phyloP scores from a whole-genome alignment of 177 flowering plant species.

The Telopea speciosissima region DNA sequence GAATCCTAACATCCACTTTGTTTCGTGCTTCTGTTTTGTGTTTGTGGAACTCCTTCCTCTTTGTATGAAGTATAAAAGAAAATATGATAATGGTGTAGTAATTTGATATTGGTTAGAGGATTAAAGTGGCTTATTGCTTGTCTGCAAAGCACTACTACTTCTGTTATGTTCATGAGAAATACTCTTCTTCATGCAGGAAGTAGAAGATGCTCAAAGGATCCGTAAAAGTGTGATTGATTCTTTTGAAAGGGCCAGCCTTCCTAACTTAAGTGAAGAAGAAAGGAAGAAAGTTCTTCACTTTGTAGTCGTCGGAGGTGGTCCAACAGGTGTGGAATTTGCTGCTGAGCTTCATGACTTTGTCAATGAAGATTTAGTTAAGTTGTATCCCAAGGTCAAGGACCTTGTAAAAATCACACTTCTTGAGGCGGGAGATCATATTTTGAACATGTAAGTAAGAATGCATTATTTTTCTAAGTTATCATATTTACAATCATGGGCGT shows the following conservation, averaged over 20 bases:
- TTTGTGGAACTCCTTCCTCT: neutral
- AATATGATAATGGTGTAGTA: neutral
- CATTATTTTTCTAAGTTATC: neutral
- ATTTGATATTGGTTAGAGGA: neutral
- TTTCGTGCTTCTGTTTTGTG: neutral
- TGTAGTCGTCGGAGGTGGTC: conserved; percentile 96
- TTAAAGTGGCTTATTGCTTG: neutral
- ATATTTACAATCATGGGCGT: neutral
- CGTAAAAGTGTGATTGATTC: conserved; percentile 73
- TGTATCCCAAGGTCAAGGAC: conserved; percentile 66
- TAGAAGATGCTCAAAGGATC: conserved; percentile 90
- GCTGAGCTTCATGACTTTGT: conserved; percentile 89
- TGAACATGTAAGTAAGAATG: conserved; percentile 64
- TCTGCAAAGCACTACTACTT: neutral
- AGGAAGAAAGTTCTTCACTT: conserved; percentile 71
- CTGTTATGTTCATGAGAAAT: neutral
- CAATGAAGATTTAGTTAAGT: conserved; percentile 53
- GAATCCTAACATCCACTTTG: neutral
- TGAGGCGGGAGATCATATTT: conserved; percentile 92
- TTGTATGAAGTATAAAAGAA: neutral
- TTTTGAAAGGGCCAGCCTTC: conserved; percentile 83
- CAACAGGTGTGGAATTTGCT: conserved; percentile 94
- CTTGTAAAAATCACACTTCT: conserved; percentile 61
- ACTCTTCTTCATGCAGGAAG: conserved; percentile 43
- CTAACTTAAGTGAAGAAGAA: conserved; percentile 74